These are phyloP conservation scores for Cladosporium sp. DNA, from an alignment of 2,329 filamentous ascomycete genomes.

Conservation along the genomic window DNA sequence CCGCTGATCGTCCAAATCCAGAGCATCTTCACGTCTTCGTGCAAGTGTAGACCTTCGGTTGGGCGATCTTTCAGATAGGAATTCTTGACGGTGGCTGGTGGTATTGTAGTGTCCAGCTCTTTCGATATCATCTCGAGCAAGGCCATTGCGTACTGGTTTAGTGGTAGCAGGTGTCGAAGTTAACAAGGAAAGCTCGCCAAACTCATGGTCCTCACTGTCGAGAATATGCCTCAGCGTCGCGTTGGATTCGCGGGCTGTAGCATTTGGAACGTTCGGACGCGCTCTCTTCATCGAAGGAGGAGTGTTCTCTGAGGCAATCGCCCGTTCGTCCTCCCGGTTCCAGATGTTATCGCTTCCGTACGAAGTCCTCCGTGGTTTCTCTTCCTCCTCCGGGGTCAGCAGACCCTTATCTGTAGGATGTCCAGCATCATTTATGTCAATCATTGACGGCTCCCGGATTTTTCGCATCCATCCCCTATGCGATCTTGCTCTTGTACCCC, in stretches of 20 bases:
- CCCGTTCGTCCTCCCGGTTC: constrained; percentile 38
- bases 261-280: constrained; percentile 24
- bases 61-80: constrained; percentile 4
- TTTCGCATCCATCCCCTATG: constrained; percentile 37
- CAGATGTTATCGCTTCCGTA: constrained; percentile 31
- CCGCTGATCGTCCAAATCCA: constrained; percentile 12
- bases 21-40: constrained; percentile 21
- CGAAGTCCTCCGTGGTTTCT: constrained; percentile 25
- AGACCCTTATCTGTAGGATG: background rate
- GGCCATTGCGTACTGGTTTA: constrained; percentile 34
- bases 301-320: constrained; percentile 45
- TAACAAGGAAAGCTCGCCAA: constrained; percentile 48
- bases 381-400: constrained; percentile 23
- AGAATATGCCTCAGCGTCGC: constrained; percentile 27
- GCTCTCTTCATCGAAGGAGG: constrained; percentile 39
- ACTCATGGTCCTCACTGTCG: constrained; percentile 42
- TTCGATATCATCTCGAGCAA: constrained; percentile 37
- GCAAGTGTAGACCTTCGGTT: constrained; percentile 7
- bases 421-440: background rate
- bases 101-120: constrained; percentile 38
- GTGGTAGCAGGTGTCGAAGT: constrained; percentile 48
- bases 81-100: constrained; percentile 27
- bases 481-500: constrained; percentile 38
- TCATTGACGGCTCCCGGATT: constrained; percentile 21
- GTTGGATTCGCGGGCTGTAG: constrained; percentile 31